Evolutionary conservation across 2,329 filamentous ascomycete genomes (phyloP).

Genomic region (Hymenoscyphus linearis): DNA sequence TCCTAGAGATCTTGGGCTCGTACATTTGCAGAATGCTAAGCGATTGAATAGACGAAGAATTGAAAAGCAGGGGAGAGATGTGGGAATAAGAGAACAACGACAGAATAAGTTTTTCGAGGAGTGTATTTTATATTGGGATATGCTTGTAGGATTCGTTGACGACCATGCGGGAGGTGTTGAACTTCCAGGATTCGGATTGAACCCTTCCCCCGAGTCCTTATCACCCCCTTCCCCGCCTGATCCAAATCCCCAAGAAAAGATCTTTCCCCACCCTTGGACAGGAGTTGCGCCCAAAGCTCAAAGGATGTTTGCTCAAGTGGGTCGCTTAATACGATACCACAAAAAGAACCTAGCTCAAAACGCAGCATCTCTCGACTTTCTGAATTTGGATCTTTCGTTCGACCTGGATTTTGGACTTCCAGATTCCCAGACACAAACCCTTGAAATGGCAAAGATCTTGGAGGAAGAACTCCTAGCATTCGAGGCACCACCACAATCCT

Average conservation of each 20-base stretch:
- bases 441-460: constrained; percentile 18
- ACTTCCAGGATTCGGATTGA: constrained; percentile 11
- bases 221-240: background rate
- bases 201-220: background rate
- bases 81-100: constrained; percentile 16
- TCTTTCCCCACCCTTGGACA: constrained; percentile 31
- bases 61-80: constrained; percentile 15
- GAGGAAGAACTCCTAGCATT: constrained; percentile 27
- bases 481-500: constrained; percentile 18
- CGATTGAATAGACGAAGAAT: constrained; percentile 23
- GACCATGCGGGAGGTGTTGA: constrained; percentile 26
- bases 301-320: constrained; percentile 26
- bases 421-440: constrained; percentile 17
- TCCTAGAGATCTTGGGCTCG: constrained; percentile 44
- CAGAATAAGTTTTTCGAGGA: constrained; percentile 30
- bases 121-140: constrained; percentile 31
- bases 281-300: constrained; percentile 27
- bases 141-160: constrained; percentile 28
- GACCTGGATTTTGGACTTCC: constrained; percentile 17
- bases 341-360: constrained; percentile 20
- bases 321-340: constrained; percentile 25
- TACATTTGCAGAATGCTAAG: constrained; percentile 29
- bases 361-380: constrained; percentile 17
- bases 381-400: constrained; percentile 23
- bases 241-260: constrained; percentile 7